Base-by-base conservation (phyloP, 2,329 filamentous ascomycete species). In the Claviceps purpurea region DNA sequence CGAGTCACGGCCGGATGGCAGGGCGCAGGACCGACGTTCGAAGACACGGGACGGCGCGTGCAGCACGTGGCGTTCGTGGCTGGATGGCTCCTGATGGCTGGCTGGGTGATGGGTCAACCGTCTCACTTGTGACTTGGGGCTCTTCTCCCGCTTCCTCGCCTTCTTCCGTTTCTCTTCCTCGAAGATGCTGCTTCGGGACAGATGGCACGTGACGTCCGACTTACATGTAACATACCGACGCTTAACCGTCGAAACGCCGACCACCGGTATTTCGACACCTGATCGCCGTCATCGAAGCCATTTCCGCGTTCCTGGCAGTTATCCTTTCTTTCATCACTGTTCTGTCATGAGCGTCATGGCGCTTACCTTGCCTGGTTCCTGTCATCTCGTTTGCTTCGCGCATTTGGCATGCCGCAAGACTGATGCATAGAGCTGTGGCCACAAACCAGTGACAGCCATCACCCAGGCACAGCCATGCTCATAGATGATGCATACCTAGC, bases 31-130 rank as follows among this genome's bases (percentile, higher is more conserved):
- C 43, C 6, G 14, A 26, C 24, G 38, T 37, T 37, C 6, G 18
- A 26, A 40, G 40, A 44, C 30, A 42, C 48, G 51, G 51, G 51
- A 53, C 51, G 51, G 51, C 48, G 43, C 51, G 45, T 13, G 26
- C 34, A 45, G 34, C 47, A 46, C 51, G 51, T 38, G 41, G 24
- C 4, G n/a, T 47, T 22, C 26, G 26, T 49, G 40, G 44, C 24
- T 45, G 43, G 43, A 45, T 38, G 45, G 24, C 7, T 46, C 20
- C 6, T 47, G 30, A 22, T 30, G 22, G 43, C 43, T n/a, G 24
- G 14, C 20, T n/a, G 22, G 18, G 10, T 34, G 37, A 30, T 50
- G 49, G 41, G 20, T 51, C 34, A 20, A 20, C 26, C 24, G 7
- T 30, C 20, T 16, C 43, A n/a, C 22, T 10, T 40, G 26, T 16